Conservation (phyloP, 2,329 filamentous ascomycete species). For the Cytospora mali region DNA sequence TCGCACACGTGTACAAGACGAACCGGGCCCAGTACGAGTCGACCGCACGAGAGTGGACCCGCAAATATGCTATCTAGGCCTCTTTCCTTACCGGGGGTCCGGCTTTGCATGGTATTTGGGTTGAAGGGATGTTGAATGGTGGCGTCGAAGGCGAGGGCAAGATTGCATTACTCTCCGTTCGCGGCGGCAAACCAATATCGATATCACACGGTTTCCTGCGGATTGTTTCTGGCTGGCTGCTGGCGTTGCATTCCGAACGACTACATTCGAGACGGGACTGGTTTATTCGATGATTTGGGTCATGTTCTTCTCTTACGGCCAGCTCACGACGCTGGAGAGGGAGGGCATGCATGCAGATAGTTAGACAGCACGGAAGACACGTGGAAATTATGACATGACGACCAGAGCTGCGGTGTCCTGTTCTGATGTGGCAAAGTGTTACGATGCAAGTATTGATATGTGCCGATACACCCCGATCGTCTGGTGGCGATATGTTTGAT, state of each 20-base stretch:
- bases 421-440: background rate
- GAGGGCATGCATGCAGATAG: conserved; percentile 29
- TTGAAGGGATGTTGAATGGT: conserved; percentile 10
- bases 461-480: background rate
- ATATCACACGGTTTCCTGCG: conserved; percentile 19
- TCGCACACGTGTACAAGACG: conserved; percentile 99
- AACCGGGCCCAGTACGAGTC: conserved; percentile 95
- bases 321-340: conserved; percentile 20
- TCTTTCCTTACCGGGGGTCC: background rate
- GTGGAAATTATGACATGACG: conserved; percentile 24
- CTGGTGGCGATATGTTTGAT: too few relatives aligned
- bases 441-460: background rate
- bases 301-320: conserved; percentile 25
- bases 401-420: background rate
- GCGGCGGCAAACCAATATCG: conserved; percentile 19
- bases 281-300: conserved; percentile 22
- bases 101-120: conserved; percentile 10
- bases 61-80: conserved; percentile 91
- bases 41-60: conserved; percentile 96
- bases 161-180: conserved; percentile 6
- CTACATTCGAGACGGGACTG: conserved; percentile 15
- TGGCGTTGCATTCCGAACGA: conserved; percentile 29
- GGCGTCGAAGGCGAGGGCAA: conserved; percentile 8
- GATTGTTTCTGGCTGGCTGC: conserved; percentile 24
- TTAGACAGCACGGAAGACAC: conserved; percentile 29